A percentile compares a stretch with the other conserved stretches of the same genome.
phyloP scores from a whole-genome alignment of 2,329 filamentous ascomycete species.

The Sporothrix globosa region DNA sequence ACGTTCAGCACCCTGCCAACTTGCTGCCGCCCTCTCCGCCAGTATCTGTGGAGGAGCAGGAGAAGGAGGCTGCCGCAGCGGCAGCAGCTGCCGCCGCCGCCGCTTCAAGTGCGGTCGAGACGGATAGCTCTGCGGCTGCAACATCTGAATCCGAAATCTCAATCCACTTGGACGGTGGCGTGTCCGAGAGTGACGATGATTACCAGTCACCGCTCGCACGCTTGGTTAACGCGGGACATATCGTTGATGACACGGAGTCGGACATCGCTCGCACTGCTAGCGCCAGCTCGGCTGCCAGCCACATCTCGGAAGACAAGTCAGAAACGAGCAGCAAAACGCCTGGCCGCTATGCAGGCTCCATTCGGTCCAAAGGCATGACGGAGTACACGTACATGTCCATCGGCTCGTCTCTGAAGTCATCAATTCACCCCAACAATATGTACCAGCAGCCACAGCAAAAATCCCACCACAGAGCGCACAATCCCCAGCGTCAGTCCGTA shows the following conservation, averaged over 20 bases:
- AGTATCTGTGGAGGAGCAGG: conserved; percentile 75
- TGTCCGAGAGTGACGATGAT: conserved; percentile 77
- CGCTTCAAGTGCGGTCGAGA: conserved; percentile 19
- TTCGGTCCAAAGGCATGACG: conserved; percentile 58
- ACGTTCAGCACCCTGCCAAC: conserved; percentile 82
- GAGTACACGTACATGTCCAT: conserved; percentile 71
- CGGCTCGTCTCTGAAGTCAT: conserved; percentile 59
- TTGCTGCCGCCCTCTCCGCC: conserved; percentile 79
- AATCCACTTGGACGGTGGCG: conserved; percentile 59
- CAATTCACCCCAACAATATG: conserved; percentile 34
- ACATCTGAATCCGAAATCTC: conserved; percentile 61
- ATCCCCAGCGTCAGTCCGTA: conserved; percentile 47
- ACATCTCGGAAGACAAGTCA: conserved; percentile 40
- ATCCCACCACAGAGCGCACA: background rate
- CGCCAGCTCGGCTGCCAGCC: conserved; percentile 64
- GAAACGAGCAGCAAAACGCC: conserved; percentile 54
- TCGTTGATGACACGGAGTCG: conserved; percentile 58
- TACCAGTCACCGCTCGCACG: conserved; percentile 75
- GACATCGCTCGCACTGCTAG: conserved; percentile 69
- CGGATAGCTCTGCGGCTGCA: conserved; percentile 43
- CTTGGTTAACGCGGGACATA: conserved; percentile 69
- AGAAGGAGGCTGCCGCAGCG: conserved; percentile 50
- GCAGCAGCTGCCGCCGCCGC: conserved; percentile 30
- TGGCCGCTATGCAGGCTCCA: conserved; percentile 54
- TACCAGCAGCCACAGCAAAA: conserved; percentile 26